Evolutionary conservation across 2,329 filamentous ascomycete species (phyloP).

Genomic region (Gnomoniopsis smithogilvyi): DNA sequence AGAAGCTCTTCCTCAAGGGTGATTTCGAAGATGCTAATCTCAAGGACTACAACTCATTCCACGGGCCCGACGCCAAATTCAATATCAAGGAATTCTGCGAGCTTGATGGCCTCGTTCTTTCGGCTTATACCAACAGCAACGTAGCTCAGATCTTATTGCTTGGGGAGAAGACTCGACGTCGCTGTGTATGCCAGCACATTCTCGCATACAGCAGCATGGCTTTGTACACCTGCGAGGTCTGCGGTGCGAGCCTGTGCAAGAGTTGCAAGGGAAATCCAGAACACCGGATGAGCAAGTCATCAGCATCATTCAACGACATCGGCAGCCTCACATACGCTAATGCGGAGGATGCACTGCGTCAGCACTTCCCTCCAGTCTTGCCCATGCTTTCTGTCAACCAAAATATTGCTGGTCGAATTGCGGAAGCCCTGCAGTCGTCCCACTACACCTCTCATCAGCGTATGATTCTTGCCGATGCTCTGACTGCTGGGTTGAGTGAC

Average conservation of each 20-base stretch:
- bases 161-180: constrained; percentile 23
- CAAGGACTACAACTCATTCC: constrained; percentile 2
- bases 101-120: constrained; percentile 1
- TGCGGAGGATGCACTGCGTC: constrained; percentile 5
- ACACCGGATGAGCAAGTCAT: constrained; percentile 26
- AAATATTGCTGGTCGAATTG: not conserved
- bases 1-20: not conserved
- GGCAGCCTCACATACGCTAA: constrained; percentile 2
- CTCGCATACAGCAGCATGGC: constrained; percentile 17
- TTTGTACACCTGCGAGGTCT: constrained; percentile 27
- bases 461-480: not conserved
- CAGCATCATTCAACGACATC: constrained; percentile 1
- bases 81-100: not conserved
- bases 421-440: not conserved
- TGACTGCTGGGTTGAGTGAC: constrained; percentile 8
- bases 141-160: constrained; percentile 17
- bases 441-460: not conserved
- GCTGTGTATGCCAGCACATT: constrained; percentile 34
- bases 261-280: constrained; percentile 36
- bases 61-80: not conserved
- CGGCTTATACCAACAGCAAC: constrained; percentile 7
- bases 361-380: constrained; percentile 10
- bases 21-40: not conserved
- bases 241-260: constrained; percentile 33
- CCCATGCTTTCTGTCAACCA: constrained; percentile 1